Evolutionary conservation across 2,329 filamentous ascomycete species (phyloP).

Genomic region (Scorias spongiosa): DNA sequence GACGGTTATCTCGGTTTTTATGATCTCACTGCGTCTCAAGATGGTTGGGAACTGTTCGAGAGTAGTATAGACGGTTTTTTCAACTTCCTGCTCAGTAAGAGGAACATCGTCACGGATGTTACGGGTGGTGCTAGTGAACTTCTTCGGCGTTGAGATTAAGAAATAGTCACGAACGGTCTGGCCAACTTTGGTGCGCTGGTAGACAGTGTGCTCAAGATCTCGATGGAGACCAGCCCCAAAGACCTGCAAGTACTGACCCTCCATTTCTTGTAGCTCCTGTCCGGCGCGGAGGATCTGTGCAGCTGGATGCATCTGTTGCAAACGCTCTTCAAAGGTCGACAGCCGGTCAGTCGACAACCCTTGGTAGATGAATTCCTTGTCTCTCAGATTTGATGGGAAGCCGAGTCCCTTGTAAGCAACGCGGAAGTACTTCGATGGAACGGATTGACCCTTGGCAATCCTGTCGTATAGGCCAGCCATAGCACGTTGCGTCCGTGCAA

Average conservation of each 20-base stretch:
- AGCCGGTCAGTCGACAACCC: slow-evolving; percentile 62
- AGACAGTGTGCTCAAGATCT: slow-evolving; percentile 67
- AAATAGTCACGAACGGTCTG: slow-evolving; percentile 76
- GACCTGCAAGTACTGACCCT: slow-evolving; percentile 81
- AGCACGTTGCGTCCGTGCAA: slow-evolving; percentile 74
- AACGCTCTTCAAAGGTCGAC: slow-evolving; percentile 71
- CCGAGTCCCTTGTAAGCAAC: slow-evolving; percentile 81
- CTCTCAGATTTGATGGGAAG: slow-evolving; percentile 64
- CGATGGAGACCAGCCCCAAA: slow-evolving; percentile 69
- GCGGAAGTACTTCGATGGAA: slow-evolving; percentile 76
- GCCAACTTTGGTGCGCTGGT: slow-evolving; percentile 72
- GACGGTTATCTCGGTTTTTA: slow-evolving; percentile 49
- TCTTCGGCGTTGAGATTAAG: slow-evolving; percentile 59
- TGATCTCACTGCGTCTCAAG: slow-evolving; percentile 70
- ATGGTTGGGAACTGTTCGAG: slow-evolving; percentile 85
- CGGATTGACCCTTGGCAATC: slow-evolving; percentile 65
- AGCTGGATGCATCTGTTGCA: slow-evolving; percentile 78
- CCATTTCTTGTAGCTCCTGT: slow-evolving; percentile 51
- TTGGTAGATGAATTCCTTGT: slow-evolving; percentile 89
- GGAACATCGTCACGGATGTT: slow-evolving; percentile 48
- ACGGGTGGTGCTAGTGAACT: slow-evolving; percentile 63
- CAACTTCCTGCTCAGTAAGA: slow-evolving; percentile 56
- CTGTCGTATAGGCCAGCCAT: slow-evolving; percentile 87
- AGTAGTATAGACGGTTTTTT: slow-evolving; percentile 74
- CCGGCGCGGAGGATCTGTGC: slow-evolving; percentile 65